A percentile compares a stretch with the other conserved stretches of the same genome.
Evolutionary conservation across 345 rosid species (phyloP).

Genomic region (Eucalyptus globulus): DNA sequence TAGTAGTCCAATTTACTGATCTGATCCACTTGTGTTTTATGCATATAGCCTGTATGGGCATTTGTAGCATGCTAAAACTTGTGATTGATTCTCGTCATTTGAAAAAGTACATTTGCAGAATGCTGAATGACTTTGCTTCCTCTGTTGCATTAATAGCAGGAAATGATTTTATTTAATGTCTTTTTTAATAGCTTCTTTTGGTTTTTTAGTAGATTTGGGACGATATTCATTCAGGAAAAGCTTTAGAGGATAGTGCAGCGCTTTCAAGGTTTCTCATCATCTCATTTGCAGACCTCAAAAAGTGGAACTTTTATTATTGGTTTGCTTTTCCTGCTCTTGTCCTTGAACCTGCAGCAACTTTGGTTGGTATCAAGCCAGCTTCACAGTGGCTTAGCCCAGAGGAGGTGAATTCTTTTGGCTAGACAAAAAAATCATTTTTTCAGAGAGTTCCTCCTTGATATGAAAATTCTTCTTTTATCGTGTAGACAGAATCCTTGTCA

Average conservation of each 20-base stretch:
- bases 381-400: slow-evolving; percentile 53
- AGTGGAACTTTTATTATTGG: slow-evolving; percentile 86
- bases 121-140: background rate
- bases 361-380: slow-evolving; percentile 66
- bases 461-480: background rate
- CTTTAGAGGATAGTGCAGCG: slow-evolving; percentile 49
- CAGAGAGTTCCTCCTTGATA: background rate
- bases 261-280: slow-evolving; percentile 76
- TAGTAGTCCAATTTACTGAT: background rate
- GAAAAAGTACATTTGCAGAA: background rate
- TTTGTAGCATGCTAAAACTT: background rate
- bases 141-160: background rate
- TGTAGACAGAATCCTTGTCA: slow-evolving; percentile 65
- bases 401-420: slow-evolving; percentile 33
- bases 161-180: background rate
- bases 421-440: background rate
- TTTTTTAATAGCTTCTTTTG: background rate
- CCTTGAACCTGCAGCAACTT: slow-evolving; percentile 72
- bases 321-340: slow-evolving; percentile 85
- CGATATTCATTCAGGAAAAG: slow-evolving; percentile 71
- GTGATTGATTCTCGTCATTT: background rate
- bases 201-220: slow-evolving; percentile 69
- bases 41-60: background rate
- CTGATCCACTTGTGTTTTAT: background rate
- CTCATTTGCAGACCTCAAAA: slow-evolving; percentile 81